Evolutionary conservation across 768 basidiomycete species (phyloP), one percentile per base, ranked within the genome.

Genomic region (Lactarius sp.): DNA sequence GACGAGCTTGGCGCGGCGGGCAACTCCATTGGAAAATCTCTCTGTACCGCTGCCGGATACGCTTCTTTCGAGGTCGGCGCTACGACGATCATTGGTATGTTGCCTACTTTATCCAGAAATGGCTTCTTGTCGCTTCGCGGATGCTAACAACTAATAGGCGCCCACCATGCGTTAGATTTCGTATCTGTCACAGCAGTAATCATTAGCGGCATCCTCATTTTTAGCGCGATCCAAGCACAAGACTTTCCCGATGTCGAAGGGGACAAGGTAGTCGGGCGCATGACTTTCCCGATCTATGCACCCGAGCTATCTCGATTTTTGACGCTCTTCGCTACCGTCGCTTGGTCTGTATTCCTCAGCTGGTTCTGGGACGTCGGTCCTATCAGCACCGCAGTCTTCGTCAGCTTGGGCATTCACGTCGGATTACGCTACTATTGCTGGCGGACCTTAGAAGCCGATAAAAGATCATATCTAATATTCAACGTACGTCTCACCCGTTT

Each of bases 211-310:
- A 34, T 61, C 51, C 60, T 69, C 51, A 69, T 71, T 22, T 62
- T 65, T 6, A 70, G 68, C 10, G 69, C 68, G 3, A 67, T 70
- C 1, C 70, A 69, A 37, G 60, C 61, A 1, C 70, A 71, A 52
- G 70, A 71, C 64, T 71, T 71, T 59, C 61, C 64, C 10, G 70
- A 71, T 60, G 69, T 69, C 31, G 68, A 66, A 47, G 70, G 70
- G 13, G 70, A 71, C 60, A 61, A 52, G 47, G 56, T 51, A 0
- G 59, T 52, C 9, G 65, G 70, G 6, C 70, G 70, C 37, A 60
- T 54, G 57, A 71, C 70, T 1, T 67, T 71, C 50, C 70, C 70
- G 5, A 71, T 69, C 12, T 66, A 66, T 42, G 65, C 65, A 12
- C 70, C 70, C 6, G 51, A 59, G 4, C 34, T 64, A 18, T 71